A percentile compares a stretch with the other conserved stretches of the same genome.
phyloP scores from a whole-genome alignment of 129 eudicot species.

The sunflower (Helianthus annuus) region DNA sequence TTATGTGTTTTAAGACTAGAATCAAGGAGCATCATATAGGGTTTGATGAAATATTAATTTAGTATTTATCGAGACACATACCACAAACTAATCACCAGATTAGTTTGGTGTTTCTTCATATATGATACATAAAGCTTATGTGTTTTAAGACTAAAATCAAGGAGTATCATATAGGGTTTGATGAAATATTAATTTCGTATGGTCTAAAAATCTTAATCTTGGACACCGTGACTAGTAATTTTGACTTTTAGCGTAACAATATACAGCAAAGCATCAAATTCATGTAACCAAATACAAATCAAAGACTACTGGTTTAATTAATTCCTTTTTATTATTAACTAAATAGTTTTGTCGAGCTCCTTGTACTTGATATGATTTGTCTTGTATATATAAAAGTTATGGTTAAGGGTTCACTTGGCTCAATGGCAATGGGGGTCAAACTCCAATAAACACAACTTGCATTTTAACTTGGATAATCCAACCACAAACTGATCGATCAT shows the following conservation, averaged over 20 bases:
- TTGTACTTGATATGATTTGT: slow-evolving; percentile 46
- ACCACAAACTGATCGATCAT: slow-evolving; percentile 19
- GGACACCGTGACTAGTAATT: slow-evolving; percentile 27
- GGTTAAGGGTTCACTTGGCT: slow-evolving; percentile 57
- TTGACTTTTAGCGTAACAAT: slow-evolving; percentile 27
- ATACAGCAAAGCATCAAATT: slow-evolving; percentile 29
- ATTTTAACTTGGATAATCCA: slow-evolving; percentile 41
- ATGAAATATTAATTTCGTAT: slow-evolving; percentile 38
- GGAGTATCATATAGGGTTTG: slow-evolving; percentile 48
- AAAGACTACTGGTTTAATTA: slow-evolving; percentile 7
- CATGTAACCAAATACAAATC: slow-evolving; percentile 29
- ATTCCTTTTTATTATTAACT: background rate
- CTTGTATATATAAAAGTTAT: slow-evolving; percentile 31
- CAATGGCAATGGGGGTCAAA: slow-evolving; percentile 61
- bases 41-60: too few species aligned
- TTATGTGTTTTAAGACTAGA: too few species aligned
- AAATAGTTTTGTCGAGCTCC: slow-evolving; percentile 52
- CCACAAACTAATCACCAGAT: too few species aligned
- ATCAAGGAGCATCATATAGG: too few species aligned
- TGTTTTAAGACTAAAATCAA: slow-evolving; percentile 45
- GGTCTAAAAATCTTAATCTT: slow-evolving; percentile 19
- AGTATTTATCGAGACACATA: too few species aligned
- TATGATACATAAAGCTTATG: too few species aligned
- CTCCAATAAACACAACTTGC: slow-evolving; percentile 50
- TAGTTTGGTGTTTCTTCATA: too few species aligned